These are phyloP conservation scores for Ustilago tritici DNA, from an alignment of 1,284 basidiomycete genomes.

Conservation along the genomic window DNA sequence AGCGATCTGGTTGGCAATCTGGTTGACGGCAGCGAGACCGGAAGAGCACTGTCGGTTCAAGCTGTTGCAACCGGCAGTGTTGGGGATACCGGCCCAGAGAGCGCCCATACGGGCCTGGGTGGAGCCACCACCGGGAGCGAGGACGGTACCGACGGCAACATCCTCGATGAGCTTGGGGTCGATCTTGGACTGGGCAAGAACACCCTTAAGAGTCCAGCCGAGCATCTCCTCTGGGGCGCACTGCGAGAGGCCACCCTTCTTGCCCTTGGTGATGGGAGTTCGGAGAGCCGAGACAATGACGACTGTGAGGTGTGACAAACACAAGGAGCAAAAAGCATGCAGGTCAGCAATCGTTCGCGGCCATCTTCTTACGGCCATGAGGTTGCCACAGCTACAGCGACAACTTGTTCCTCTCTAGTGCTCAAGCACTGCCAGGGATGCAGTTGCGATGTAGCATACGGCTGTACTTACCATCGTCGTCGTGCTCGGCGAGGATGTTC, in stretches of 20 bases:
- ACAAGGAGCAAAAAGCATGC: neutral
- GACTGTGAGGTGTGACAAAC: constrained; percentile 71
- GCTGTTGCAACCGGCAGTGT: constrained; percentile 77
- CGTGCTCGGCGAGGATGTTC: constrained; percentile 65
- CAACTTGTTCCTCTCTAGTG: too few species aligned
- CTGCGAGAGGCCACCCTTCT: constrained; percentile 92
- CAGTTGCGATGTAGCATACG: neutral
- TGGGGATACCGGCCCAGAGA: constrained; percentile 89
- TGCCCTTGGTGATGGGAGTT: constrained; percentile 88
- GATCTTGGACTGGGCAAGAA: constrained; percentile 73
- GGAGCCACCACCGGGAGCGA: constrained; percentile 91
- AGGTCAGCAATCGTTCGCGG: constrained; percentile 3
- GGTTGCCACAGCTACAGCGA: neutral
- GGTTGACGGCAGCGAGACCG: constrained; percentile 86
- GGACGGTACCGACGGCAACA: constrained; percentile 87
- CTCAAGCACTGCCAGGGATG: neutral
- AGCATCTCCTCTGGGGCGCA: constrained; percentile 87
- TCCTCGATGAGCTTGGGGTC: constrained; percentile 83
- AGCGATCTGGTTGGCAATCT: constrained; percentile 89
- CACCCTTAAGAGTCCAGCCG: constrained; percentile 74
- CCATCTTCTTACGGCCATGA: neutral
- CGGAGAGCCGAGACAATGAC: constrained; percentile 90
- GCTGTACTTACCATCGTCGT: constrained; percentile 65
- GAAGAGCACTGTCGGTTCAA: constrained; percentile 91
- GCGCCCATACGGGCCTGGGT: constrained; percentile 92